These are phyloP conservation scores for Serendipita vermifera DNA, from an alignment of 768 basidiomycete species.

Conservation along the genomic window DNA sequence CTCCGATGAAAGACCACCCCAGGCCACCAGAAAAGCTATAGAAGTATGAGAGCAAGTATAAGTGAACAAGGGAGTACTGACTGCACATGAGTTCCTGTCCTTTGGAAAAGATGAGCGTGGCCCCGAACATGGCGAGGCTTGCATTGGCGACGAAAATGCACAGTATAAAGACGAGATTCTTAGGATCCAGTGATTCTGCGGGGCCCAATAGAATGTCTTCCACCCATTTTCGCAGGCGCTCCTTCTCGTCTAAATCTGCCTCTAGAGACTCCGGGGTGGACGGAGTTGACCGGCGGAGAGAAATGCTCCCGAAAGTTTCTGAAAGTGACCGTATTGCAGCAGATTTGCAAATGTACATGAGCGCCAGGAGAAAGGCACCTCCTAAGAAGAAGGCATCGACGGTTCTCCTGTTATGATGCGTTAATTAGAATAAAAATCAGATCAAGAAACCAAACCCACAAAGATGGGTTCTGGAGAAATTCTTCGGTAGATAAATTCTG, in stretches of 20 bases:
- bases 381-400: constrained; percentile 10
- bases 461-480: constrained; percentile 1
- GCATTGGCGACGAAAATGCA: background rate
- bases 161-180: background rate
- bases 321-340: background rate
- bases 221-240: background rate
- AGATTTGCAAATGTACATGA: background rate
- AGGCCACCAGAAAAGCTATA: constrained; percentile 34
- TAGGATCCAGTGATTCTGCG: background rate
- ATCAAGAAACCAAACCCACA: background rate
- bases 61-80: background rate
- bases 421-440: background rate
- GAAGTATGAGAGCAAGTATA: background rate
- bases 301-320: background rate
- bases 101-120: background rate
- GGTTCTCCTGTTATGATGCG: constrained; percentile 3
- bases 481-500: constrained; percentile 2
- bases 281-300: background rate
- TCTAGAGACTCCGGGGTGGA: background rate
- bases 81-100: background rate
- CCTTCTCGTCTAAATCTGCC: background rate
- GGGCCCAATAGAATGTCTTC: background rate
- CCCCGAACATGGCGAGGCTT: constrained; percentile 3
- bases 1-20: constrained; percentile 32
- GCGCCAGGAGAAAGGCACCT: constrained; percentile 7